Evolutionary conservation across 805 yeast species (phyloP).

Genomic region (Starmerella bombi): DNA sequence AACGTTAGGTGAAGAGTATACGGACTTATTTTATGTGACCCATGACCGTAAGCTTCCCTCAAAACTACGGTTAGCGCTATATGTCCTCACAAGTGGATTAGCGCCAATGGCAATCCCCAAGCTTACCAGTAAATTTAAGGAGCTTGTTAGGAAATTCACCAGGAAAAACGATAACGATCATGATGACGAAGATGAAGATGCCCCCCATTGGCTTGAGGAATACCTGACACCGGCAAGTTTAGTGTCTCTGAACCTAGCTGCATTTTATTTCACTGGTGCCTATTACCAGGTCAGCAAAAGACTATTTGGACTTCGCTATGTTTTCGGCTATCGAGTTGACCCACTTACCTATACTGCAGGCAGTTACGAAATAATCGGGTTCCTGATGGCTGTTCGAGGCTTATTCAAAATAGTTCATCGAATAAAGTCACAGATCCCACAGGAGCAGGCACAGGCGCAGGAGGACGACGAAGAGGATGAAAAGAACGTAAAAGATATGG

Average conservation of each 20-base stretch:
- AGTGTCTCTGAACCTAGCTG: constrained; percentile 58
- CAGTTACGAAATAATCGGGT: constrained; percentile 59
- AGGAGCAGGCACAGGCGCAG: constrained; percentile 12
- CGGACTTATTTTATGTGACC: constrained; percentile 37
- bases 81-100: constrained; percentile 45
- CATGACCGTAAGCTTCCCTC: constrained; percentile 21
- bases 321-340: constrained; percentile 26
- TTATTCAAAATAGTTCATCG: constrained; percentile 13
- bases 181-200: constrained; percentile 4
- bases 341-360: constrained; percentile 23
- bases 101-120: constrained; percentile 41
- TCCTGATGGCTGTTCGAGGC: constrained; percentile 27
- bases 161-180: neutral
- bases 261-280: constrained; percentile 71
- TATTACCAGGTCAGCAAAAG: constrained; percentile 71
- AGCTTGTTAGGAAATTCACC: constrained; percentile 8
- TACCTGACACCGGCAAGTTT: constrained; percentile 28
- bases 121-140: constrained; percentile 16
- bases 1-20: constrained; percentile 90
- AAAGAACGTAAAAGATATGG: constrained; percentile 9
- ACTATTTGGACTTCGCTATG: constrained; percentile 67
- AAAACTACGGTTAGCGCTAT: constrained; percentile 38
- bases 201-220: constrained; percentile 8
- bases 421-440: constrained; percentile 12
- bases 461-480: neutral